Evolutionary conservation across 768 basidiomycete species (phyloP).

Genomic region (Lactarius vividus): DNA sequence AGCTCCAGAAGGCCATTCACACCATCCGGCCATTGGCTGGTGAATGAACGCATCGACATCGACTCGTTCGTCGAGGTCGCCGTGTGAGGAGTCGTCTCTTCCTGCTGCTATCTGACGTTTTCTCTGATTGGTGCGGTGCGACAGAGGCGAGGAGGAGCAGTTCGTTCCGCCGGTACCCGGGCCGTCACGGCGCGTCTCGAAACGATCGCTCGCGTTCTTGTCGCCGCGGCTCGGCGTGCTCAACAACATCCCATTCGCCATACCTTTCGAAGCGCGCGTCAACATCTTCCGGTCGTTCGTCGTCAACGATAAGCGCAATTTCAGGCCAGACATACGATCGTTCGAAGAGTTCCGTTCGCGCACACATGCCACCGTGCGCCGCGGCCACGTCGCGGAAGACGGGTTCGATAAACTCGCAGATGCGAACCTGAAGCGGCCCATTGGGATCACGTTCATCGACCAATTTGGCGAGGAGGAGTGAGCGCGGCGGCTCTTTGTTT

Average conservation of each 20-base stretch:
- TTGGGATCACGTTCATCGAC: constrained; percentile 92
- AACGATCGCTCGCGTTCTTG: constrained; percentile 70
- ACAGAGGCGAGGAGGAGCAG: constrained; percentile 65
- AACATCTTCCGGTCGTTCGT: constrained; percentile 87
- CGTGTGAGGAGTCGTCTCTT: constrained; percentile 46
- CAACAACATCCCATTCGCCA: constrained; percentile 93
- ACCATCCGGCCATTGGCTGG: constrained; percentile 81
- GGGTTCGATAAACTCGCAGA: constrained; percentile 84
- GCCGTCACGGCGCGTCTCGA: constrained; percentile 41
- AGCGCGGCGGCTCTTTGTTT: constrained; percentile 33
- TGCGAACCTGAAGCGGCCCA: constrained; percentile 71
- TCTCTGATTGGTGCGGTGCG: background rate
- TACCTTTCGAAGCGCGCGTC: constrained; percentile 91
- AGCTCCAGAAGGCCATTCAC: constrained; percentile 86
- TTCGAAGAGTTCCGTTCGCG: constrained; percentile 24
- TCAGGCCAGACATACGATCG: constrained; percentile 23
- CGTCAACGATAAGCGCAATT: constrained; percentile 49
- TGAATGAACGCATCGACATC: constrained; percentile 57
- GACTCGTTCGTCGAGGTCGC: constrained; percentile 83
- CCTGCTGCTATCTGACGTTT: constrained; percentile 6
- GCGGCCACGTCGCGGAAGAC: constrained; percentile 81
- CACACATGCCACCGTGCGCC: constrained; percentile 53
- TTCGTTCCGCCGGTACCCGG: constrained; percentile 34
- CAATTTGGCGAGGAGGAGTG: constrained; percentile 84
- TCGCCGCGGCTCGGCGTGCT: constrained; percentile 87